Base-by-base conservation (phyloP, 768 basidiomycete species). In the Cytidiella melzeri region DNA sequence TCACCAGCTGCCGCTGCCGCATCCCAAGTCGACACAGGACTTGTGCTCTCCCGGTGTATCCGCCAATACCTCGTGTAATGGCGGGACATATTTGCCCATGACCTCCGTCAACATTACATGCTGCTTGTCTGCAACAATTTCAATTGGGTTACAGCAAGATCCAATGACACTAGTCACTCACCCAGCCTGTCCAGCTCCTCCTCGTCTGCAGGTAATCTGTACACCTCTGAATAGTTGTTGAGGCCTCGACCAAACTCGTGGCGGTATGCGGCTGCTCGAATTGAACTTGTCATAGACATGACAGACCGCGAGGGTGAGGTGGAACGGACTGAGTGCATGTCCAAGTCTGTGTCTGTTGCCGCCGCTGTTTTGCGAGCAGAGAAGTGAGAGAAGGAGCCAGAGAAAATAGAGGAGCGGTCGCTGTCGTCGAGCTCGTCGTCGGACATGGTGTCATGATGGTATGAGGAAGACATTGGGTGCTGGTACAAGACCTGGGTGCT, bases 191-290 rank as follows among this genome's bases (percentile, higher is more conserved):
- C 73, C 21, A 86, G 66, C 55, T 90, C 88, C 57, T 87, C 84
- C 6, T 84, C 82, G 54, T 90, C 88, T 23, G 86, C 88, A 11
- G 88, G 85, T 23, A 91, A 69, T 38, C 76, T 75, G 59, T 91
- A 91, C 1, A 90, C 74, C 40, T 89, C 84, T 1, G 87, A 89
- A 55, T 84, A 84, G 54, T 80, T 87, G 67, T 89, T 89, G 39
- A 90, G 62, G 26, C 71, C 75, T 37, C 87, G 73, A 0, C 87
- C 87, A 50, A 78, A 82, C 59, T 88, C 84, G 24, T 80, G 73
- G 47, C 73, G 75, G 65, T 80, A 81, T 1, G 79, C 74, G 28
- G 75, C 71, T 13, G 73, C 76, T 21, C 75, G 77, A 41, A 86
- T 56, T 0, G 83, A 83, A 57, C 75, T 81, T 0, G 82, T 81